Percentiles rank a stretch among this genome's conserved stretches.
These are phyloP conservation scores for Orbilia ellipsospora DNA, from an alignment of 2,329 filamentous ascomycete species.

Conservation along the genomic window DNA sequence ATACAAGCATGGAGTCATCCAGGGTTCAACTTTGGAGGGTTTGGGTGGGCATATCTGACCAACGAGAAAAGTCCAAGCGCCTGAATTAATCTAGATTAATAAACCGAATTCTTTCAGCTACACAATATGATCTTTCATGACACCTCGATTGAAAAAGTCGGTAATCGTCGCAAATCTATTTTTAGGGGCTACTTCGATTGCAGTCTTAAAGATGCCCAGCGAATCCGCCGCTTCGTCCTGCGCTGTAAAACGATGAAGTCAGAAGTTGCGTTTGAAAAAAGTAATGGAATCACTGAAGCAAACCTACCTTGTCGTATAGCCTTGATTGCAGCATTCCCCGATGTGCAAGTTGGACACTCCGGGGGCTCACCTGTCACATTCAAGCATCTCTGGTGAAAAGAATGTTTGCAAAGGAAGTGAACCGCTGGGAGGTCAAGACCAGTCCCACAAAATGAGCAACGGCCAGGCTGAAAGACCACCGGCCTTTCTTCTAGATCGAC, in stretches of 20 bases:
- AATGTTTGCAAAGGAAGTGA: conserved; percentile 97
- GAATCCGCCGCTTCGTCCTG: conserved; percentile 87
- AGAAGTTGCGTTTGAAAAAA: background rate
- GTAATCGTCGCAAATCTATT: conserved; percentile 91
- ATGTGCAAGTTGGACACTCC: conserved; percentile 87
- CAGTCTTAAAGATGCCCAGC: conserved; percentile 88
- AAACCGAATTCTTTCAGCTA: background rate
- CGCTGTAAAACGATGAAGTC: conserved; percentile 62
- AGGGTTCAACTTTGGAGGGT: no score
- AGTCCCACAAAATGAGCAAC: conserved; percentile 83
- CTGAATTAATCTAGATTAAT: no score
- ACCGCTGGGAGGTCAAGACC: conserved; percentile 87
- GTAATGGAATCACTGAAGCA: background rate
- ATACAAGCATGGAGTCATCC: no score
- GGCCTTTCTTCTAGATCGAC: conserved; percentile 81
- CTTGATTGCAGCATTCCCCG: conserved; percentile 85
- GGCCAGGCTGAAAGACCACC: conserved; percentile 86
- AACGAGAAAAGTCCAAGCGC: no score
- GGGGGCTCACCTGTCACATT: conserved; percentile 73
- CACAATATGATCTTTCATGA: conserved; percentile 70
- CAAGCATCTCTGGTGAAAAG: conserved; percentile 91
- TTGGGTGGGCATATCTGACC: no score
- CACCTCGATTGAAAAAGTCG: conserved; percentile 93
- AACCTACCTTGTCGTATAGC: conserved; percentile 74
- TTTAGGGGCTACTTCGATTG: conserved; percentile 75